Base-by-base conservation (phyloP, 2,329 filamentous ascomycete species). In the Arthrinium phaeospermum region DNA sequence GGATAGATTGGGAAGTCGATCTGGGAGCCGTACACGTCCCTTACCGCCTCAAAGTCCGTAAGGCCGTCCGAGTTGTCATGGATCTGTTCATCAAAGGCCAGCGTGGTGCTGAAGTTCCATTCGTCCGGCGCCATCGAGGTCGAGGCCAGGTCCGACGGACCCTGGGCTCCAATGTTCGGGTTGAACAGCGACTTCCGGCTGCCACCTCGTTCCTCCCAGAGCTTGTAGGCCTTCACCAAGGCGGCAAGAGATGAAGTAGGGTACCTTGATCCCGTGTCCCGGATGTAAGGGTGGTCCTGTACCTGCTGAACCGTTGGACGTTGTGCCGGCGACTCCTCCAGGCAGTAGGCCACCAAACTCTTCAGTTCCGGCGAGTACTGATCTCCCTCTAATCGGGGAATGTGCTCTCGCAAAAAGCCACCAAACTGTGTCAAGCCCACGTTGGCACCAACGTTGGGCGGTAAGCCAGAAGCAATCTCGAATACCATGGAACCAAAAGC, bases 401-500 rank as follows among this genome's bases (percentile, higher is more conserved):
- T 87, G 71, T 91, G 87, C 45, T 88, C 85, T 76, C 90, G 89
- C 51, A 92, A 82, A 75, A 90, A 87, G 69, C 83, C 87, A 41
- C 88, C 88, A 57, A 89, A 86, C 75, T 88, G 85, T 12, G 86
- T 83, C 47, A 87, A 81, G 67, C 86, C 85, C 75, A 85, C 85
- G 73, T 85, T 89, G 67, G 89, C 86, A 61, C 85, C 85, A 57
- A 89, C 90, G 75, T 93, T 93, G 0, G 94, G 94, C 2, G 93
- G 93, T 24, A 91, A 84, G 0, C 94, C 94, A 4, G 92, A 94
- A 0, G 94, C 93, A 81, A 96, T 93, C 81, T 96, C 94, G 77
- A 90, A 94, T 1, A 94, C 86, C 80, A 95, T 93, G 74, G 93
- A 93, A 1, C 94, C 94, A 79, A 94, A 95, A 2, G 94, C 93